A percentile compares a stretch with the other conserved stretches of the same genome.
These are phyloP conservation scores for Kodamaea nitidulidarum DNA, from an alignment of 805 yeast species.

Conservation along the genomic window DNA sequence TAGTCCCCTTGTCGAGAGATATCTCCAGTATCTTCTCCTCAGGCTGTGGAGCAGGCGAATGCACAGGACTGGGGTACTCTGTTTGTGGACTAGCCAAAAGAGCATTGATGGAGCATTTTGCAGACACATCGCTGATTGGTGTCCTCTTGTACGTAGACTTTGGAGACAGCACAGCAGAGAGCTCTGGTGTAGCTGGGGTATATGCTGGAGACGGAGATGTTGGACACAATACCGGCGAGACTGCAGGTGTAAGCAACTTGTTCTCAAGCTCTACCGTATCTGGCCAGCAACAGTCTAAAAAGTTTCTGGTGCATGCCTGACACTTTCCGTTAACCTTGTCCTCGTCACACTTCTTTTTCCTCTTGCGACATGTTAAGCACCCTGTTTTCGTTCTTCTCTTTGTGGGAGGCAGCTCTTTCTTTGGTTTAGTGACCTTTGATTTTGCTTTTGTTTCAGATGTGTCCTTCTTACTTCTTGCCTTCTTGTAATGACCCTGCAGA, in stretches of 20 bases:
- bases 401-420: conserved; percentile 7
- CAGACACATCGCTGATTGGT: conserved; percentile 6
- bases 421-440: conserved; percentile 13
- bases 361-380: conserved; percentile 58
- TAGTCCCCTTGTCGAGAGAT: conserved; percentile 8
- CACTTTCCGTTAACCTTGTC: conserved; percentile 40
- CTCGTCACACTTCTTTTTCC: conserved; percentile 65
- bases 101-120: conserved; percentile 13
- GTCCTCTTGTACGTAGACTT: conserved; percentile 5
- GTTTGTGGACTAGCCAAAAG: conserved; percentile 17
- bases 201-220: conserved; percentile 4
- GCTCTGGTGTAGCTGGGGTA: conserved; percentile 1
- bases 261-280: conserved; percentile 12
- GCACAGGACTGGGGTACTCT: conserved; percentile 31
- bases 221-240: conserved; percentile 9
- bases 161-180: conserved; percentile 3
- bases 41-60: conserved; percentile 22
- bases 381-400: conserved; percentile 44
- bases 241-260: conserved; percentile 6
- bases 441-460: neutral
- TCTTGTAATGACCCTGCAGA: conserved; percentile 1
- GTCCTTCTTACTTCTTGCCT: conserved; percentile 4
- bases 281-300: conserved; percentile 43
- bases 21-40: conserved; percentile 18
- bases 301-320: conserved; percentile 43